These are phyloP conservation scores for Ashbya aceris DNA, from an alignment of 1,139 yeast genomes.

Conservation along the genomic window DNA sequence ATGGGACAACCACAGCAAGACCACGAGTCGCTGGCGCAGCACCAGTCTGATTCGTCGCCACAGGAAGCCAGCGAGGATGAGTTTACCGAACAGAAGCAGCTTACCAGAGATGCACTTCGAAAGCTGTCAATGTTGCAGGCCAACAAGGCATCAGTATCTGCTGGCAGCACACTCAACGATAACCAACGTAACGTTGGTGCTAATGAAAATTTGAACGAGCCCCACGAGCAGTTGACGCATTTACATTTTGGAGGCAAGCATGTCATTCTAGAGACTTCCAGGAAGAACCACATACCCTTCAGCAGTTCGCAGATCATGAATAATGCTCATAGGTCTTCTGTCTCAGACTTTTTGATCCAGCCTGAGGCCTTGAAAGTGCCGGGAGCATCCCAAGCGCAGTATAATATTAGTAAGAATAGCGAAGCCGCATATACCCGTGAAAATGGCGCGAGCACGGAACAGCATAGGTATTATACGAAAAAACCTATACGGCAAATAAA, in stretches of 20 bases:
- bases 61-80: slow-evolving; percentile 25
- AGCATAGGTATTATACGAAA: slow-evolving; percentile 5
- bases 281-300: slow-evolving; percentile 5
- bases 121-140: slow-evolving; percentile 28
- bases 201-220: slow-evolving; percentile 8
- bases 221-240: slow-evolving; percentile 11
- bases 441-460: background rate
- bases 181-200: background rate
- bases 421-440: background rate
- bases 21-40: slow-evolving; percentile 8
- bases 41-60: slow-evolving; percentile 16
- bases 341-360: slow-evolving; percentile 14
- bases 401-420: background rate
- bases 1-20: background rate
- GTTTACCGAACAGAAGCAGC: slow-evolving; percentile 29
- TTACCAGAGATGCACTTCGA: slow-evolving; percentile 34
- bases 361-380: slow-evolving; percentile 4
- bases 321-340: slow-evolving; percentile 1
- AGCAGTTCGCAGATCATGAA: background rate
- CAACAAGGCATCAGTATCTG: slow-evolving; percentile 6
- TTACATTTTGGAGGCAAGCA: slow-evolving; percentile 16
- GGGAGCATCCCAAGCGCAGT: background rate
- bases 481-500: slow-evolving; percentile 43
- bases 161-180: slow-evolving; percentile 7
- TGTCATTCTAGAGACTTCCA: slow-evolving; percentile 15